Conservation (phyloP, 2,329 filamentous ascomycete genomes). For the Colletotrichum tropicicola region DNA sequence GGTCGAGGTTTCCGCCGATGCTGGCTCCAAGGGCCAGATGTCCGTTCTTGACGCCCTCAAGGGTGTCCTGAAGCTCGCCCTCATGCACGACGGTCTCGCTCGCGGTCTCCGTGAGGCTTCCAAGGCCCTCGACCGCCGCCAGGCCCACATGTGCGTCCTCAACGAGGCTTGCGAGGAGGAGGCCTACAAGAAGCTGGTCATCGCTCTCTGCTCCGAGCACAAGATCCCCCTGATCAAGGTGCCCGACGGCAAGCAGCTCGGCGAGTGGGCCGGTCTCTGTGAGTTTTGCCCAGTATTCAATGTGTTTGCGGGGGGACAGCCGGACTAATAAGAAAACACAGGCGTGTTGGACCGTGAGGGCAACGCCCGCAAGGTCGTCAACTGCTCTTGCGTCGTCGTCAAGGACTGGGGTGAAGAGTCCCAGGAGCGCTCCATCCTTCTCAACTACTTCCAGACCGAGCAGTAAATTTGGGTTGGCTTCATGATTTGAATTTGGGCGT, state of each 20-base stretch:
- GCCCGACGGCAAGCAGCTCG: conserved; percentile 98
- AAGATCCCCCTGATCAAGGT: conserved; percentile 99
- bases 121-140: conserved; percentile 98
- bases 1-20: conserved; percentile 96
- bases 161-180: conserved; percentile 99
- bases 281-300: conserved; percentile 56
- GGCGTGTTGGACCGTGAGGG: conserved; percentile 99
- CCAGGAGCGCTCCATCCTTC: conserved; percentile 97
- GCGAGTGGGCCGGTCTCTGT: conserved; percentile 99
- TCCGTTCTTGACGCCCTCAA: conserved; percentile 98
- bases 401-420: conserved; percentile 99
- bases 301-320: neutral
- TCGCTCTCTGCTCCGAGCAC: conserved; percentile 98
- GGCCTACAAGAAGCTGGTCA: conserved; percentile 99
- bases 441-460: conserved; percentile 99
- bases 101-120: conserved; percentile 97
- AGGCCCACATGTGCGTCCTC: conserved; percentile 99
- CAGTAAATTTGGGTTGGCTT: conserved; percentile 58
- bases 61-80: conserved; percentile 96
- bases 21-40: conserved; percentile 90
- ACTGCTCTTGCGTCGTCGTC: conserved; percentile 99
- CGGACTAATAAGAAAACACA: conserved; percentile 51
- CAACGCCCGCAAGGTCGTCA: conserved; percentile 99
- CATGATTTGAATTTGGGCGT: conserved; percentile 41
- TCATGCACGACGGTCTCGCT: conserved; percentile 99